Conservation (phyloP, 169 alveolate species). For the Plasmodium knowlesi region DNA sequence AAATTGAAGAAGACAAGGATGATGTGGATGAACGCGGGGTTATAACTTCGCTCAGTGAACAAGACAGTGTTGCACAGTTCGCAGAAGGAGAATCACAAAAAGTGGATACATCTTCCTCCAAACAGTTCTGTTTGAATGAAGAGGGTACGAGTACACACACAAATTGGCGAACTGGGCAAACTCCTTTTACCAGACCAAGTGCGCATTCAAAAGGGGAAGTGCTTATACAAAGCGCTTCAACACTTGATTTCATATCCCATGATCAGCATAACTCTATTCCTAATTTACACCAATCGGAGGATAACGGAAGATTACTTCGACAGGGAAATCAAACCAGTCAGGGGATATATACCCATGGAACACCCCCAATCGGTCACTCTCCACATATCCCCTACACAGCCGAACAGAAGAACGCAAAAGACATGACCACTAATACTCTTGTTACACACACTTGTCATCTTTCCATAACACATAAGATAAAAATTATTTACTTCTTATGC, state of each 20-base stretch:
- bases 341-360: background rate
- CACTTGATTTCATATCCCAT: background rate
- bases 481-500: conserved; percentile 55
- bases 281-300: background rate
- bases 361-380: background rate
- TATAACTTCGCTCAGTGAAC: background rate
- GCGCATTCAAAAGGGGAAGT: background rate
- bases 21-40: background rate
- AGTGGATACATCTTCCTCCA: background rate
- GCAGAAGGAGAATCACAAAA: background rate
- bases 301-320: background rate
- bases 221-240: background rate
- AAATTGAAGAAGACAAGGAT: background rate
- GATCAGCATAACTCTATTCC: background rate
- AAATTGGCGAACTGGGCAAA: background rate
- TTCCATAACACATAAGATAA: conserved; percentile 34
- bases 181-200: background rate
- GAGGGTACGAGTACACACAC: background rate
- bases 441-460: conserved; percentile 10
- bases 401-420: background rate
- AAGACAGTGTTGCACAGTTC: background rate
- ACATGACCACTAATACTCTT: background rate
- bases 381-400: background rate
- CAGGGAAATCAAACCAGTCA: background rate
- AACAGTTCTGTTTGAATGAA: background rate